Conservation (phyloP, 1,284 basidiomycete genomes). For the Heterobasidion annosum region DNA sequence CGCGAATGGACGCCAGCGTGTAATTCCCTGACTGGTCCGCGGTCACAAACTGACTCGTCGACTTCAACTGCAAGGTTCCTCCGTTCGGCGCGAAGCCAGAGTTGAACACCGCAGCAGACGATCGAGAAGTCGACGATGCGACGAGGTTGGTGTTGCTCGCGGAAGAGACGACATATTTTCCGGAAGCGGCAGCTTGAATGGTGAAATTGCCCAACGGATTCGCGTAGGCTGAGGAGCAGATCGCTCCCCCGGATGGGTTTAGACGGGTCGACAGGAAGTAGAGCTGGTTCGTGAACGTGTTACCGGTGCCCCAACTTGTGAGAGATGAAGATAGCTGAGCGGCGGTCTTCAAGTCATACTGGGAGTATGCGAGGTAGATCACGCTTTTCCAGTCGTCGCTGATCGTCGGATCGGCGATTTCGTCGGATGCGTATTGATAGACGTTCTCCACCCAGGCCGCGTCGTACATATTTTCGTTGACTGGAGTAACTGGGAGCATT, state of each 20-base stretch:
- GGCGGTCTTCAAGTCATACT: slow-evolving; percentile 17
- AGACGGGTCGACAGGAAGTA: slow-evolving; percentile 23
- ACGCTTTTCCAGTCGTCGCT: slow-evolving; percentile 24
- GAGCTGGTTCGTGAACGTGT: slow-evolving; percentile 21
- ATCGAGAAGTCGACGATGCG: slow-evolving; percentile 12
- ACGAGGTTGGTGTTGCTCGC: slow-evolving; percentile 16
- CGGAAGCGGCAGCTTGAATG: slow-evolving; percentile 15
- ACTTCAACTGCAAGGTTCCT: slow-evolving; percentile 17
- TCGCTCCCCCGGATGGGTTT: slow-evolving; percentile 12
- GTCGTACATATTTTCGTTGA: slow-evolving; percentile 25
- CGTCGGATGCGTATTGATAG: slow-evolving; percentile 17
- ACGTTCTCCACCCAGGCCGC: slow-evolving; percentile 20
- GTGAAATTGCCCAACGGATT: slow-evolving; percentile 17
- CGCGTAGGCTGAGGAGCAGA: slow-evolving; percentile 14
- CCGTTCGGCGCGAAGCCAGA: slow-evolving; percentile 21
- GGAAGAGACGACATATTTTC: slow-evolving; percentile 17
- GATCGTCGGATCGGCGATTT: slow-evolving; percentile 18
- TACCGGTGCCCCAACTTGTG: slow-evolving; percentile 23
- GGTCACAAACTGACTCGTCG: slow-evolving; percentile 19
- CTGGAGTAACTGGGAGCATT: slow-evolving; percentile 25
- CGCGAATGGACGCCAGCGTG: slow-evolving; percentile 19
- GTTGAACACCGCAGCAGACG: slow-evolving; percentile 18
- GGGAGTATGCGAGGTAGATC: slow-evolving; percentile 20
- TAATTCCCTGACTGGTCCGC: slow-evolving; percentile 20
- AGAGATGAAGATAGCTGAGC: slow-evolving; percentile 20